phyloP scores from a whole-genome alignment of 192 early-diverging fungal species.

The Backusella westeae region DNA sequence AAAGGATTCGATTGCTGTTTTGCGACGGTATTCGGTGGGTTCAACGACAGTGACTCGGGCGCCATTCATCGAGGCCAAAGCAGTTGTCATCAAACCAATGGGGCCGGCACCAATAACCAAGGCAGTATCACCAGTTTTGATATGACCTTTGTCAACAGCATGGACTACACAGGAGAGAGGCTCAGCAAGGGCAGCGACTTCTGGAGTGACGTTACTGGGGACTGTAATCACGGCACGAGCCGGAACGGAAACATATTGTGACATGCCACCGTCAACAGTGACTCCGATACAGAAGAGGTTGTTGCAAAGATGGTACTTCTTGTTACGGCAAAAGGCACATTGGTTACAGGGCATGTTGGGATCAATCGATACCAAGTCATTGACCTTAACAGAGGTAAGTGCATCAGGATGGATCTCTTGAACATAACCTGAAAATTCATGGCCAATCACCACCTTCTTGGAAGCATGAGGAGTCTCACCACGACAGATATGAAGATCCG shows the following conservation, averaged over 20 bases:
- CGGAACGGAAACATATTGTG: slow-evolving; percentile 44
- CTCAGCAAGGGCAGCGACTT: slow-evolving; percentile 47
- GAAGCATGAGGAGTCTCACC: slow-evolving; percentile 52
- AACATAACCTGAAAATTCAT: slow-evolving; percentile 51
- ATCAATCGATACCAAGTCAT: slow-evolving; percentile 47
- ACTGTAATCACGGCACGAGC: slow-evolving; percentile 31
- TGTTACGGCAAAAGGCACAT: slow-evolving; percentile 45
- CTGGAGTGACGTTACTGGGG: slow-evolving; percentile 33
- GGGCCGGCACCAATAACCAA: slow-evolving; percentile 50
- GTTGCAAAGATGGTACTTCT: slow-evolving; percentile 46
- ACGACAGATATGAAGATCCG: slow-evolving; percentile 53
- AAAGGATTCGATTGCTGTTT: slow-evolving; percentile 33
- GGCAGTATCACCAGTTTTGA: slow-evolving; percentile 44
- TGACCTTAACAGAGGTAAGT: slow-evolving; percentile 22
- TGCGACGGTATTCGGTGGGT: slow-evolving; percentile 39
- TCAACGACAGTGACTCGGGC: slow-evolving; percentile 43
- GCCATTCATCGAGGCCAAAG: slow-evolving; percentile 35
- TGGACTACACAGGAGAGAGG: slow-evolving; percentile 54
- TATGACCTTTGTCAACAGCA: slow-evolving; percentile 43
- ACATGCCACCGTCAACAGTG: slow-evolving; percentile 51
- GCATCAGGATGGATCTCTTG: slow-evolving; percentile 41
- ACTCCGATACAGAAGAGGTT: slow-evolving; percentile 44
- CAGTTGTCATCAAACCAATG: slow-evolving; percentile 53
- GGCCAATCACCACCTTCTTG: slow-evolving; percentile 44
- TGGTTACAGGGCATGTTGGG: slow-evolving; percentile 48